Evolutionary conservation across 768 basidiomycete species (phyloP).

Genomic region (Boletellus emodensis): DNA sequence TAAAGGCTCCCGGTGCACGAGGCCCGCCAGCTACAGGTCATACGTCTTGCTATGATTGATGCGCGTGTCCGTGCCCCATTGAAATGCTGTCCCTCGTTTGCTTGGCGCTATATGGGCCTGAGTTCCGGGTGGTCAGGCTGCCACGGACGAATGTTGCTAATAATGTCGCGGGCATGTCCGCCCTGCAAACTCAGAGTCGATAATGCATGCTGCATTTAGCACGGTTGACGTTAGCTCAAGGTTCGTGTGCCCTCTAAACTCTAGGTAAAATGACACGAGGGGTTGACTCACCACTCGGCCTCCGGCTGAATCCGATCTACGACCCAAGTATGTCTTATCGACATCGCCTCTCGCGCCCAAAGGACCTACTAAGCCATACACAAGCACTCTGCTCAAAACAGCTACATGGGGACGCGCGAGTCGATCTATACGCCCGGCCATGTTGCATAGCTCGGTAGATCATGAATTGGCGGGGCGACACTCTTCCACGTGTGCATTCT

Average conservation of each 20-base stretch:
- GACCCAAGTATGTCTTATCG: neutral
- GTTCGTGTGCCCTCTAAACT: slow-evolving; percentile 2
- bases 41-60: slow-evolving; percentile 11
- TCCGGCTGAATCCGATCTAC: slow-evolving; percentile 5
- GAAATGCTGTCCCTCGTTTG: slow-evolving; percentile 16
- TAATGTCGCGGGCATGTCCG: neutral
- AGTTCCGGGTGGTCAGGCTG: slow-evolving; percentile 4
- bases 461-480: neutral
- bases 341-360: neutral
- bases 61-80: slow-evolving; percentile 17
- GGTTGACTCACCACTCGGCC: neutral
- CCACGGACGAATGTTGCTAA: neutral
- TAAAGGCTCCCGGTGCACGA: slow-evolving; percentile 12
- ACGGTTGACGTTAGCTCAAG: slow-evolving; percentile 7
- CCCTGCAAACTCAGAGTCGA: neutral
- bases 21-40: slow-evolving; percentile 7
- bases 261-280: neutral
- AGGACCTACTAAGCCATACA: neutral
- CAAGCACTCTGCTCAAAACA: neutral
- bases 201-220: neutral
- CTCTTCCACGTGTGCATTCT: slow-evolving; percentile 22
- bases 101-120: slow-evolving; percentile 1
- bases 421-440: no score
- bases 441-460: neutral
- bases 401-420: no score